Evolutionary conservation across 176 grass and related monocot genomes (phyloP).

Genomic region (Microstegium vimineum): DNA sequence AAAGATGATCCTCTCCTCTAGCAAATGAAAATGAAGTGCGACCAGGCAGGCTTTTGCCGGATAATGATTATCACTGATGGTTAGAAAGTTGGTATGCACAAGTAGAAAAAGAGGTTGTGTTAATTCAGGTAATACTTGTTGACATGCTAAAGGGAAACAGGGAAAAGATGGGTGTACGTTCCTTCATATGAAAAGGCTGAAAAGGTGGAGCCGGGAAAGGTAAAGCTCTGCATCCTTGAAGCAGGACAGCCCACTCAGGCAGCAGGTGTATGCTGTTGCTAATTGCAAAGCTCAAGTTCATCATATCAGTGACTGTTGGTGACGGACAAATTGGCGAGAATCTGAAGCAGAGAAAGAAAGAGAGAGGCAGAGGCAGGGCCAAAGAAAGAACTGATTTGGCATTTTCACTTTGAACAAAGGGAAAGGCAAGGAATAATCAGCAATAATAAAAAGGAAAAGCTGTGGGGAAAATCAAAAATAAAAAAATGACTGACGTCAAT

Average conservation of each 20-base stretch:
- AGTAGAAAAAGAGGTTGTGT: constrained; percentile 30
- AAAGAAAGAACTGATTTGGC: constrained; percentile 41
- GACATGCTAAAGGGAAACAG: constrained; percentile 36
- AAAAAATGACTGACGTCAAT: constrained; percentile 19
- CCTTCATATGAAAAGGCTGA: constrained; percentile 48
- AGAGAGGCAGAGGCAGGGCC: constrained; percentile 9
- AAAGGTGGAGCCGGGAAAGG: constrained; percentile 40
- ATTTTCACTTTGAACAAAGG: constrained; percentile 38
- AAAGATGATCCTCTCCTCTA: constrained; percentile 21
- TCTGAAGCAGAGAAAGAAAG: constrained; percentile 19
- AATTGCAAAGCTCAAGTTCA: background rate
- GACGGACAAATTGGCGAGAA: constrained; percentile 19
- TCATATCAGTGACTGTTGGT: background rate
- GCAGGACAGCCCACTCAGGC: constrained; percentile 4
- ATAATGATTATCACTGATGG: constrained; percentile 40
- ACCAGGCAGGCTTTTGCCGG: constrained; percentile 27
- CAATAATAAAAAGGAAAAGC: constrained; percentile 31
- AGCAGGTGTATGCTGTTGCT: too few relatives aligned
- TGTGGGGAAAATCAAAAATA: background rate
- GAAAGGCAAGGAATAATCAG: constrained; percentile 30
- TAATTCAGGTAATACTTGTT: constrained; percentile 32
- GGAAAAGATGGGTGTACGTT: constrained; percentile 23
- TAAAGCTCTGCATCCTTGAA: constrained; percentile 38
- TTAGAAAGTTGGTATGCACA: constrained; percentile 47
- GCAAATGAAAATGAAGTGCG: constrained; percentile 40